Base-by-base conservation (phyloP, 805 yeast genomes). In the Hanseniaspora nectarophila region DNA sequence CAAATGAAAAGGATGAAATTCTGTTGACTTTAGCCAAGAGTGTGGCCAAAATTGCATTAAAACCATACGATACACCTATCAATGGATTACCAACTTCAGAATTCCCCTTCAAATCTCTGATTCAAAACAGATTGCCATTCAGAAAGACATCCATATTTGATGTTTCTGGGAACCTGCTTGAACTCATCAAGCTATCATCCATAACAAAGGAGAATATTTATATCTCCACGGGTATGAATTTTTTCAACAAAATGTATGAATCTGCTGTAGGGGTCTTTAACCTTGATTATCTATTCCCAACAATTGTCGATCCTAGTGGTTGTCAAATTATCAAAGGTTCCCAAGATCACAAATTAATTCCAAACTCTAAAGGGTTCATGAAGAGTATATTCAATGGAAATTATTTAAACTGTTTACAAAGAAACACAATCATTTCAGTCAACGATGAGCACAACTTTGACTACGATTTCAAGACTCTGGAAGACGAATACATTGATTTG, bases 41-140 rank as follows among this genome's bases (percentile, higher is more conserved):
- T 26, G 59, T 77, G 15, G 81, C 73, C 1, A 73, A 74, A 45
- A 65, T 76, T 50, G 60, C 77, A 32, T 57, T 78, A 57, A 74
- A 76, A 21, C 73, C 81, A 0, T 78, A 76, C 57, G 82, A 78
- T 56, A 77, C 82, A 0, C 81, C 81, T 15, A 76, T 77, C 56
- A 66, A 74, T 42, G 47, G 47, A 12, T 67, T 78, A 65, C 83
- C 83, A 3, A 53, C 73, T 9, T 57, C 74, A 20, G 69, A 66
- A 51, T 76, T 67, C 56, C 63, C 67, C 13, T 75, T 79, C 73
- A 61, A 63, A 26, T 63, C 69, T 4, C 59, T 60, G 18, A 59
- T 63, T 5, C 60, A 60, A 10, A 70, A 69, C 51, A 63, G 70
- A 56, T 67, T 68, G 52, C 70, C 76, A 0, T 63, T 71, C 15